Base-by-base conservation (phyloP, 202 grass and related monocot species). In the Setaria italica region DNA sequence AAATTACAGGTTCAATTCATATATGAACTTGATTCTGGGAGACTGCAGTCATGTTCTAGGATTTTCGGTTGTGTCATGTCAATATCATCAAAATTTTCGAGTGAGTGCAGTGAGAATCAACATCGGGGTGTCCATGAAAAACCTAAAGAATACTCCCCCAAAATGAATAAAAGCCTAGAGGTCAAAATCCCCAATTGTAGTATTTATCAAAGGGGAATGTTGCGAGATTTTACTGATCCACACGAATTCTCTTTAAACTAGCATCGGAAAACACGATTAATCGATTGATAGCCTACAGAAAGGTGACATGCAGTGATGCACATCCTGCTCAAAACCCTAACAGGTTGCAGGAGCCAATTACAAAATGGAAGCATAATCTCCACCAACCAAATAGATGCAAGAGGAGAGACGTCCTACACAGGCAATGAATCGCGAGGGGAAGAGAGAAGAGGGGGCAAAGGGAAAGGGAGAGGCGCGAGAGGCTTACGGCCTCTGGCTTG, bases 401-500 rank as follows among this genome's bases (percentile, higher is more conserved):
- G 29, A 25, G 14, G 42, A 62, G 19, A 43, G 11, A 43, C 20
- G 9, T 43, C 34, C 35, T 63, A 29, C n/a, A 62, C 57, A 47
- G 16, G 21, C 70, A 60, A 80, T 15, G 13, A 48, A 14, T 19
- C 12, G 45, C 6, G n/a, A 49, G 41, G 19, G 13, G 7, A 30
- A 29, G 43, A 4, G 41, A 42, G 17, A 47, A 5, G 17, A 0
- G 5, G 13, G 39, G 15, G 5, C 17, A 9, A 74, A 11, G 50
- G 11, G 37, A 39, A 32, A 37, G 29, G 8, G 64, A 15, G 5
- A 17, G 1, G 66, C 14, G 76, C 25, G 25, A 25, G 25, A 35
- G 46, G 84, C 90, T 17, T 70, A 99, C 96, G 43, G 76, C 76
- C 88, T 99, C 93, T 0, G 91, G 91, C 84, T 98, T 98, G 95